These are phyloP conservation scores for Rhytidiadelphus loreus DNA, from an alignment of 225 moss, liverwort and hornwort genomes.

Conservation along the genomic window DNA sequence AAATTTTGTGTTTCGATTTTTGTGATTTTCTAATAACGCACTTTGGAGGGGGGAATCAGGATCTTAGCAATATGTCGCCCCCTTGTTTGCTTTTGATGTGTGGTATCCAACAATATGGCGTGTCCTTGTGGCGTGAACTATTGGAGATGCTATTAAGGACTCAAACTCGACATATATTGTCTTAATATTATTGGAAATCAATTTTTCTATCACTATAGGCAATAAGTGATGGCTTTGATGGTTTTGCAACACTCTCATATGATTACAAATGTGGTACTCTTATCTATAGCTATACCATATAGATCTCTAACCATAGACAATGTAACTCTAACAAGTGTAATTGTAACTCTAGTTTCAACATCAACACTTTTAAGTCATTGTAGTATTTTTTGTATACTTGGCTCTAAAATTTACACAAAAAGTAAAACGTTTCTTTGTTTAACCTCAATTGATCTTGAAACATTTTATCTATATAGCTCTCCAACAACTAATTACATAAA, in stretches of 20 bases:
- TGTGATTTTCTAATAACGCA: too few species aligned
- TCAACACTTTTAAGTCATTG: not conserved
- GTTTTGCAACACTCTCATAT: not conserved
- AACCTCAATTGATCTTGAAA: fast-evolving
- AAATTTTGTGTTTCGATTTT: too few species aligned
- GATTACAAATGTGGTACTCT: not conserved
- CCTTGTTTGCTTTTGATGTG: too few species aligned
- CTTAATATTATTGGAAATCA: fast-evolving
- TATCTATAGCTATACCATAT: not conserved
- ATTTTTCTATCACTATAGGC: not conserved
- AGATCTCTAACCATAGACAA: not conserved
- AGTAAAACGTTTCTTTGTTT: not conserved
- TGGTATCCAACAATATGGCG: too few species aligned
- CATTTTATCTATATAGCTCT: not conserved
- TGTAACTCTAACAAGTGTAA: not conserved
- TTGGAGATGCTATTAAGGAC: too few species aligned
- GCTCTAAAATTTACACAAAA: not conserved
- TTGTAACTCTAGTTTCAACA: not conserved
- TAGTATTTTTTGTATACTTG: not conserved
- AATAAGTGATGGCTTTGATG: not conserved
- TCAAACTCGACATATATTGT: not conserved
- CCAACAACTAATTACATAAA: too few species aligned
- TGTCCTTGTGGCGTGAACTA: too few species aligned
- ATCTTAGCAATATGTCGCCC: too few species aligned
- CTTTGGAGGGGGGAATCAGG: too few species aligned